Base-by-base conservation (phyloP, 2,329 filamentous ascomycete genomes). In the Ascocoryne sarcoides region DNA sequence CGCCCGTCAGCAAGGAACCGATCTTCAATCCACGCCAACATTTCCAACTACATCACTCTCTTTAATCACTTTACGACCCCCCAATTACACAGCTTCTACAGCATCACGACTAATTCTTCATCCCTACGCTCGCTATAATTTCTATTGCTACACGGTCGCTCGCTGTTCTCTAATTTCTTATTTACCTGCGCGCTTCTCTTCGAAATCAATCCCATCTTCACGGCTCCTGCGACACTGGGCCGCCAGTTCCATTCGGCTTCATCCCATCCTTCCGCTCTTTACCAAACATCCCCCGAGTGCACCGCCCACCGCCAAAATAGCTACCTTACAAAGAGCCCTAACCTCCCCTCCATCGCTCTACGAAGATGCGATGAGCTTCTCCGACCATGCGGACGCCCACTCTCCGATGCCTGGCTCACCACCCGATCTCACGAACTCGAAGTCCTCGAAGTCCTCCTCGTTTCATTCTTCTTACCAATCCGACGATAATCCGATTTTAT, bases 391-490 rank as follows among this genome's bases (percentile, higher is more conserved):
- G 26, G n/a, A 12, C n/a, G 15, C 45, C 45, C 31, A 43, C 36
- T 34, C 42, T 16, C 32, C 32, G 20, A 58, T 54, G 47, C 79
- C 81, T 34, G 76, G 73, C 60, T 86, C 83, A 50, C 82, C 82
- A 43, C 83, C 83, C 46, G 84, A 86, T 55, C 78, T 94, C 65
- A 86, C 83, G 36, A 74, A 72, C 51, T 93, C 86, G 45, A 93
- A 90, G 63, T 92, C 86, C 47, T 94, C 86, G 50, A 93, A 92
- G 64, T 88, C 87, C 19, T 93, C 86, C 4, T 94, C 87, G 36
- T 84, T 90, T 56, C 82, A 82, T 53, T 94, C 88, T 28, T 80
- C 83, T 42, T 79, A 76, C 46, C 82, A 80, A 38, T 67, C 77
- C 55, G 82, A 87, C 55, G 84, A 85, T 52, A 78, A 81, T 56